Base-by-base conservation (phyloP, 306 rosid genomes). In the Geum urbanum region DNA sequence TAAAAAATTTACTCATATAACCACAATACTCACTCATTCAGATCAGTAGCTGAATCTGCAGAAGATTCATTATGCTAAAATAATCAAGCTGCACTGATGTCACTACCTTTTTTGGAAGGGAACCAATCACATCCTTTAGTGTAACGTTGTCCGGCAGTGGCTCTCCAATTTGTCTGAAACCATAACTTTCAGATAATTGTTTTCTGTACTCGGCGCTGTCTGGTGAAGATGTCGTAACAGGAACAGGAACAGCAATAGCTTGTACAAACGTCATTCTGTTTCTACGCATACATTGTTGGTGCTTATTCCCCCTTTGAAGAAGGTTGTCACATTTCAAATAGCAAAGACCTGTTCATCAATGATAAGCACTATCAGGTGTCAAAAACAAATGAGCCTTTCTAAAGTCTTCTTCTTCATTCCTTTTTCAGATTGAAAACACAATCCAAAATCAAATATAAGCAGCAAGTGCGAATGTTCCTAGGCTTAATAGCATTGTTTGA, bases 91-190 rank as follows among this genome's bases (percentile, higher is more conserved):
- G 70, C 54, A 78, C 55, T 16, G 46, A 63, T n/a, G 54, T 13
- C 63, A 55, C 5, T 72, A 94, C 99, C 90, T 83, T 76, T 78
- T 94, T 89, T 14, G 99, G 99, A 81, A 94, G 97, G 68, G 91
- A 84, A 69, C 77, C 92, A 15, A 87, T 64, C 63, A 94, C 73
- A 70, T 90, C 89, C 83, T 87, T 91, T 40, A 94, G 74, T 19
- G 89, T 82, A 69, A 94, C 86, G 77, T 77, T 75, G 9, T 79
- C 88, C 8, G 99, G 96, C 74, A 94, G 88, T 4, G 87, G 88
- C 52, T 88, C 95, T 70, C 96, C 99, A 71, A 94, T 86, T 76
- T 86, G 80, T 74, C 43, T 78, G 64, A 94, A 94, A 72, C 97
- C 99, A 47, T 94, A 94, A 67, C 80, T 84, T 74, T 91, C 95